phyloP scores from a whole-genome alignment of 805 yeast species.

The Kodamaea nitidulidarum region DNA sequence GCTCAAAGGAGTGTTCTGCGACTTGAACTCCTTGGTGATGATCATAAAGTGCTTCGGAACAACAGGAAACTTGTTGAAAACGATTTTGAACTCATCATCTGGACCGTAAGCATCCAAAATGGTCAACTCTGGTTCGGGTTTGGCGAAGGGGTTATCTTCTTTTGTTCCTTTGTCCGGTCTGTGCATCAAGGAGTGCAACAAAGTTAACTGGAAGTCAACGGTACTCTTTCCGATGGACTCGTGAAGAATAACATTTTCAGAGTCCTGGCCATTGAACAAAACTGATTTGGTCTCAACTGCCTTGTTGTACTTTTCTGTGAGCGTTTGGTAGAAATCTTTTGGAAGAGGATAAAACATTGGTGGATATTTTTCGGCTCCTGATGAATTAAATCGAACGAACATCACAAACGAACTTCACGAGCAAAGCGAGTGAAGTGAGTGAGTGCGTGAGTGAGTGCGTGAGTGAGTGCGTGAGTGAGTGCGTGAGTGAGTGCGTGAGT shows the following conservation, averaged over 20 bases:
- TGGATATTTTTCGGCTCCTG: neutral
- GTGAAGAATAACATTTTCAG: conserved; percentile 28
- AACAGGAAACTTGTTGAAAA: conserved; percentile 85
- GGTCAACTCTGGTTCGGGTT: conserved; percentile 74
- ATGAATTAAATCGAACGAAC: too few relatives aligned
- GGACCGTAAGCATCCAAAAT: conserved; percentile 50
- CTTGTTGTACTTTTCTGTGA: conserved; percentile 39
- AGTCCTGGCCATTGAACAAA: conserved; percentile 48
- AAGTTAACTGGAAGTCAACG: conserved; percentile 27
- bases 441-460: too few relatives aligned
- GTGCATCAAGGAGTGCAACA: conserved; percentile 30
- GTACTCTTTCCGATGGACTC: conserved; percentile 10
- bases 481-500: too few relatives aligned
- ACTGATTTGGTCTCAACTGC: conserved; percentile 49
- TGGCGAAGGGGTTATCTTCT: conserved; percentile 66
- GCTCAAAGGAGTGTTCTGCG: conserved; percentile 68
- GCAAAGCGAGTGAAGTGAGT: too few relatives aligned
- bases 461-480: too few relatives aligned
- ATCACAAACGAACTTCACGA: too few relatives aligned
- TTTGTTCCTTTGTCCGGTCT: conserved; percentile 40
- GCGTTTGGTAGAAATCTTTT: conserved; percentile 30
- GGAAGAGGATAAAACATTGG: conserved; percentile 30
- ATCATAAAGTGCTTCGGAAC: conserved; percentile 73
- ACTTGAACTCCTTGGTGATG: conserved; percentile 68
- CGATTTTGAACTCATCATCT: conserved; percentile 51